phyloP scores from a whole-genome alignment of 257 asterid genomes.

The Nicotiana undulata region DNA sequence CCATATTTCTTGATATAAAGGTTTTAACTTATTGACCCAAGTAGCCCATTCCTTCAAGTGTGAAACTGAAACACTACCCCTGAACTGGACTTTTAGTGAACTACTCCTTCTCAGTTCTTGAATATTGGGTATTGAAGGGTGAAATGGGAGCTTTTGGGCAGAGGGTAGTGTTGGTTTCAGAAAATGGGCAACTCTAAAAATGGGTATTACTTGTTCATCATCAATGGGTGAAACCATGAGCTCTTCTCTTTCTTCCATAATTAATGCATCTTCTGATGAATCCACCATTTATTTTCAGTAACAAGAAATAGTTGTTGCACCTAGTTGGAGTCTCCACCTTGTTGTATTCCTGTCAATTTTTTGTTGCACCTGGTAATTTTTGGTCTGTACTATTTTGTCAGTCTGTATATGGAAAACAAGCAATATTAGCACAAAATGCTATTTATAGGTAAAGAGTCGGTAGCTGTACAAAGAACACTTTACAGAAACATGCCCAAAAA shows the following conservation, averaged over 20 bases:
- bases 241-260: conserved; percentile 20
- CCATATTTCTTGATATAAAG: conserved; percentile 6
- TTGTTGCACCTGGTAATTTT: too few relatives aligned
- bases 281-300: neutral
- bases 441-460: too few relatives aligned
- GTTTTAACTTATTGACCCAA: conserved; percentile 7
- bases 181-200: conserved; percentile 14
- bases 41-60: conserved; percentile 7
- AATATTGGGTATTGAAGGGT: neutral
- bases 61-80: neutral
- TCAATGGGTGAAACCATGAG: conserved; percentile 10
- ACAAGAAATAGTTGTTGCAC: neutral
- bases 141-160: neutral
- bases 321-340: too few relatives aligned
- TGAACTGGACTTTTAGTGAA: neutral
- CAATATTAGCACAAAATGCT: too few relatives aligned
- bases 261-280: neutral
- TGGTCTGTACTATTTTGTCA: too few relatives aligned
- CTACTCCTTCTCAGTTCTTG: neutral
- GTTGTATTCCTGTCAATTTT: too few relatives aligned
- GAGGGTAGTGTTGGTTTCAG: conserved; percentile 10
- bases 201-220: conserved; percentile 6
- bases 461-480: too few relatives aligned
- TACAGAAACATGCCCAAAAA: too few relatives aligned
- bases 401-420: too few relatives aligned